Conservation (phyloP, 257 asterid genomes). For the Cordia subcordata region DNA sequence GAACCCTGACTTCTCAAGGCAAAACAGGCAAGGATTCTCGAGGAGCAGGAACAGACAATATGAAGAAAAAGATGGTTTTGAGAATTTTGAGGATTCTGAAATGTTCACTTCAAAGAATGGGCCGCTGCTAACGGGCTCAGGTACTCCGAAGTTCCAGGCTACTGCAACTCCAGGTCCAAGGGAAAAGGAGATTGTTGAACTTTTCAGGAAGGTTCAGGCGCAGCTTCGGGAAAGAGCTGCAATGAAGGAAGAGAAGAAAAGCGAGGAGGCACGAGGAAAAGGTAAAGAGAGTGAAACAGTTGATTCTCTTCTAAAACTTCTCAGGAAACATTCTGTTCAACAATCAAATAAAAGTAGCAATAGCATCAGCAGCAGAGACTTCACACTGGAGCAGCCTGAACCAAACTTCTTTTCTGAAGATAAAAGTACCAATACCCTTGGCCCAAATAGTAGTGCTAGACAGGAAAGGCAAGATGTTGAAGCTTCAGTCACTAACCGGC, state of each 20-base stretch:
- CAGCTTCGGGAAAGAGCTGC: slow-evolving; percentile 82
- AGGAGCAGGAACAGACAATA: slow-evolving; percentile 57
- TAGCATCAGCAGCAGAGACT: slow-evolving; percentile 35
- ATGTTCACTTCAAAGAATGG: slow-evolving; percentile 66
- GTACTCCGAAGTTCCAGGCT: slow-evolving; percentile 54
- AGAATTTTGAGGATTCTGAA: slow-evolving; percentile 62
- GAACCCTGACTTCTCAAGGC: slow-evolving; percentile 65
- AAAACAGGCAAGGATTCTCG: slow-evolving; percentile 61
- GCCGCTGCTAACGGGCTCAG: slow-evolving; percentile 46
- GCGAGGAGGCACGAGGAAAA: slow-evolving; percentile 50
- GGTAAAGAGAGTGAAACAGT: slow-evolving; percentile 87
- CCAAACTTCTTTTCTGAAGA: slow-evolving; percentile 32
- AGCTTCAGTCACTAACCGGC: slow-evolving; percentile 43
- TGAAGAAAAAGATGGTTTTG: slow-evolving; percentile 59
- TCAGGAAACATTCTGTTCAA: slow-evolving; percentile 84
- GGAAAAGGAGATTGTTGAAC: slow-evolving; percentile 88
- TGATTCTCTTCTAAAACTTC: slow-evolving; percentile 87
- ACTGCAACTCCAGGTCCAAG: slow-evolving; percentile 76
- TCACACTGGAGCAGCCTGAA: slow-evolving; percentile 51
- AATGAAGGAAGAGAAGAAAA: slow-evolving; percentile 66
- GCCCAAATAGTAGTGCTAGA: slow-evolving; percentile 25
- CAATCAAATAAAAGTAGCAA: slow-evolving; percentile 55
- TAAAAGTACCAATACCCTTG: slow-evolving; percentile 25
- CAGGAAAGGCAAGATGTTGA: slow-evolving; percentile 38
- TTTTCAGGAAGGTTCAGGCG: slow-evolving; percentile 91